Percentiles rank a stretch among this genome's conserved stretches.
phyloP scores from a whole-genome alignment of 192 early-diverging fungal species.

The Coemansia guatemalensis region DNA sequence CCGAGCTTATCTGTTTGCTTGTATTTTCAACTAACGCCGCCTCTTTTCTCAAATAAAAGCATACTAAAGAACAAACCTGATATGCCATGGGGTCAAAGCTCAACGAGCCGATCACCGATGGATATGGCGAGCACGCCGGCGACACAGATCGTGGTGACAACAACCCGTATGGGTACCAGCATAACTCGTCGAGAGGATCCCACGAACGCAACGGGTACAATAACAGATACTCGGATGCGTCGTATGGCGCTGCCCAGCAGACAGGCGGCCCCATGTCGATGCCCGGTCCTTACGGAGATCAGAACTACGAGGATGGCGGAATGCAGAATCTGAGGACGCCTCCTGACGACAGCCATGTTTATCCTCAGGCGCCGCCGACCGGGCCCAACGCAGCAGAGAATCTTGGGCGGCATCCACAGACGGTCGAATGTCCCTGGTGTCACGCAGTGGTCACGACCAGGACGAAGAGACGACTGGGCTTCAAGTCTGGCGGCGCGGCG shows the following conservation, averaged over 20 bases:
- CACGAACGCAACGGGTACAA: background rate
- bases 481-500: constrained; percentile 43
- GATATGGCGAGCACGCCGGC: background rate
- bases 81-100: constrained; percentile 27
- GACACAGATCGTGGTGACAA: too few species aligned
- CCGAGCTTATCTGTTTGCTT: too few species aligned
- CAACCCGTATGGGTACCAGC: too few species aligned
- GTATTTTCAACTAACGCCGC: too few species aligned
- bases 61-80: too few species aligned
- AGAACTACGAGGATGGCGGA: constrained; percentile 6
- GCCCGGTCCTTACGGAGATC: background rate
- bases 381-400: constrained; percentile 32
- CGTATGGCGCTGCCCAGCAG: background rate
- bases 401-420: constrained; percentile 35
- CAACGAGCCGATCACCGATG: constrained; percentile 20
- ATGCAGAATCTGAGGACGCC: constrained; percentile 34
- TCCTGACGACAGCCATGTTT: constrained; percentile 25
- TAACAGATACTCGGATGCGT: background rate
- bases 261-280: background rate
- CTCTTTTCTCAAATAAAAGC: too few species aligned
- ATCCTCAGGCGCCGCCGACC: constrained; percentile 22
- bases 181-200: too few species aligned
- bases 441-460: constrained; percentile 31
- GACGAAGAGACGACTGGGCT: constrained; percentile 29
- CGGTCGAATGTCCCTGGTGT: constrained; percentile 54